Evolutionary conservation across 257 asterid species (phyloP).

Genomic region (Gentiana dahurica): DNA sequence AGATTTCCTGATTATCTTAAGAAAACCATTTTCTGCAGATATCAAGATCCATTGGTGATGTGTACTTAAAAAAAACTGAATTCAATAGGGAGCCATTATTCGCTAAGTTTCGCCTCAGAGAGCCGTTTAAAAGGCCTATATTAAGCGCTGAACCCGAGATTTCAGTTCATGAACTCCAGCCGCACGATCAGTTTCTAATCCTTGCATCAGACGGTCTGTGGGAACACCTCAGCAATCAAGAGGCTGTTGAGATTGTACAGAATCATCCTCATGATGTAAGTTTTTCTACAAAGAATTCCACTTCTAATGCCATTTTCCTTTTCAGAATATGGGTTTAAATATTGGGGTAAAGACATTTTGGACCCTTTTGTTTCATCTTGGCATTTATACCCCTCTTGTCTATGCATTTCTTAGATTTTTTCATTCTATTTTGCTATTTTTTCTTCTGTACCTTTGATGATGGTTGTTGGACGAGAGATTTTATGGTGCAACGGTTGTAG

Average conservation of each 20-base stretch:
- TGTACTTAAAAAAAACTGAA: constrained; percentile 40
- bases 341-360: too few species aligned
- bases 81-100: constrained; percentile 38
- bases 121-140: constrained; percentile 32
- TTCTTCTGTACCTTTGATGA: too few species aligned
- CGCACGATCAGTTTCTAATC: constrained; percentile 39
- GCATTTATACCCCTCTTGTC: too few species aligned
- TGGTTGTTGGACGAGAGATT: too few species aligned
- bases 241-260: constrained; percentile 45
- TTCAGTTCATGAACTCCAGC: constrained; percentile 32
- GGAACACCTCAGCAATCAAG: constrained; percentile 49
- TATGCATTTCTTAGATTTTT: too few species aligned
- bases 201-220: constrained; percentile 52
- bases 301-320: not conserved
- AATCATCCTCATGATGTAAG: constrained; percentile 31
- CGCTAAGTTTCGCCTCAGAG: constrained; percentile 37
- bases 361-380: too few species aligned
- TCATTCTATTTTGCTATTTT: too few species aligned
- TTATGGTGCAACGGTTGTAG: too few species aligned
- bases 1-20: too few species aligned
- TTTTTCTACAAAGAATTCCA: not conserved
- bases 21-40: constrained; percentile 18
- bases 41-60: constrained; percentile 46
- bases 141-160: constrained; percentile 38
- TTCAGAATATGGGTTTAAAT: too few species aligned